Conservation (phyloP, 257 asterid species). For the Echites panduratus region DNA sequence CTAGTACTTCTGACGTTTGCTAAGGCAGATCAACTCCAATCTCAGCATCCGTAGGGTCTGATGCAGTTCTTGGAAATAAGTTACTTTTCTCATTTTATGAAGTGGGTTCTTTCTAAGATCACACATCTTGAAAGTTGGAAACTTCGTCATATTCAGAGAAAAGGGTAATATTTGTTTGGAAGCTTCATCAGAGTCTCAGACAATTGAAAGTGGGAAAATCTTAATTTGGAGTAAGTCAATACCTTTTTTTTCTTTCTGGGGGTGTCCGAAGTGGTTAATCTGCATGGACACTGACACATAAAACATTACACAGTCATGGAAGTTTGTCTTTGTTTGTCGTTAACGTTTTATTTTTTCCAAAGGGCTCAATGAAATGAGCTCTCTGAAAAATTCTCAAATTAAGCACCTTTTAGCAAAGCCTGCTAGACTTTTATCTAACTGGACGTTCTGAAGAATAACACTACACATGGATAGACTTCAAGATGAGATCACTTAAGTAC, state of each 20-base stretch:
- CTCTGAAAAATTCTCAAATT: no score
- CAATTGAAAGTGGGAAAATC: background rate
- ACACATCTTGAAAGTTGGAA: conserved; percentile 3
- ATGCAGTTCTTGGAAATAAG: background rate
- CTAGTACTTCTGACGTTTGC: no score
- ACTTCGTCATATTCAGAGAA: background rate
- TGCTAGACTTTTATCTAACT: background rate
- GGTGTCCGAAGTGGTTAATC: background rate
- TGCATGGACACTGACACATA: background rate
- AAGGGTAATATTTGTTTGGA: conserved; percentile 3
- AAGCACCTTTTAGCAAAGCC: no score
- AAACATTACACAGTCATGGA: background rate
- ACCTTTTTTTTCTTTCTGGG: background rate
- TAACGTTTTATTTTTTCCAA: no score
- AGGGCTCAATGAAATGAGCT: no score
- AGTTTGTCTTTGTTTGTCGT: no score
- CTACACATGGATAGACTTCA: no score
- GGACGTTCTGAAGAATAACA: background rate
- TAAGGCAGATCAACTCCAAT: no score
- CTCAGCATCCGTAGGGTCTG: no score
- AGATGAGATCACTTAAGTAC: background rate
- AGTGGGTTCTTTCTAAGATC: conserved; percentile 8
- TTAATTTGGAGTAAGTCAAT: background rate
- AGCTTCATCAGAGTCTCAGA: conserved; percentile 1
- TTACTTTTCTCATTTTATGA: background rate